Evolutionary conservation across 192 early-diverging fungal genomes (phyloP).

Genomic region (Geranomyces variabilis): DNA sequence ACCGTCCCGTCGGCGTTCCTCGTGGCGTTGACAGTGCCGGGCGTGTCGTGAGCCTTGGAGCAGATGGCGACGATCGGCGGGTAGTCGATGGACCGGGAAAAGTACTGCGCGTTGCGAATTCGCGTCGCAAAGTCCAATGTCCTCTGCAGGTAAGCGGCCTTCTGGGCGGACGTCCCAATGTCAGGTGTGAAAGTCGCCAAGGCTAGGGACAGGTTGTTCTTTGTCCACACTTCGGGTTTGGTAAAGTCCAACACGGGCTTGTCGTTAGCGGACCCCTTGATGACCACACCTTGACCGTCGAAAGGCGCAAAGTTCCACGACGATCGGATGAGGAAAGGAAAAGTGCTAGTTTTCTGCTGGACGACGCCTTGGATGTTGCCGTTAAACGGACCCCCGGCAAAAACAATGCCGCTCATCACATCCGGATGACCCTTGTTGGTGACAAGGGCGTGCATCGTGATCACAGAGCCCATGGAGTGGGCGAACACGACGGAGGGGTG

Average conservation of each 20-base stretch:
- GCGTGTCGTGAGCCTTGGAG: not conserved
- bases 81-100: not conserved
- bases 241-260: not conserved
- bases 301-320: slow-evolving; percentile 9
- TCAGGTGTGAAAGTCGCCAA: not conserved
- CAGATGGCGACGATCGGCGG: slow-evolving; percentile 12
- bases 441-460: not conserved
- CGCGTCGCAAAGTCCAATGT: not conserved
- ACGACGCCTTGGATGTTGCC: slow-evolving; percentile 11
- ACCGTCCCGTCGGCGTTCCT: not conserved
- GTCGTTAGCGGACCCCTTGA: not conserved
- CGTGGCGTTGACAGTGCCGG: slow-evolving; percentile 8
- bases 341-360: not conserved
- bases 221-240: not conserved
- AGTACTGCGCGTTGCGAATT: not conserved
- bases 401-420: not conserved
- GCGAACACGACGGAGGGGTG: slow-evolving; percentile 4
- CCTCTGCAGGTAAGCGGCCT: too few relatives aligned
- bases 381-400: slow-evolving; percentile 14
- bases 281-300: not conserved
- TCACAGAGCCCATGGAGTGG: slow-evolving; percentile 16
- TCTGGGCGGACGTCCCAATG: not conserved
- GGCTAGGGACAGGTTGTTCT: not conserved
- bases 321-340: not conserved
- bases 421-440: not conserved